Base-by-base conservation (phyloP, 192 early-diverging fungal species). In the Gigaspora rosea region DNA sequence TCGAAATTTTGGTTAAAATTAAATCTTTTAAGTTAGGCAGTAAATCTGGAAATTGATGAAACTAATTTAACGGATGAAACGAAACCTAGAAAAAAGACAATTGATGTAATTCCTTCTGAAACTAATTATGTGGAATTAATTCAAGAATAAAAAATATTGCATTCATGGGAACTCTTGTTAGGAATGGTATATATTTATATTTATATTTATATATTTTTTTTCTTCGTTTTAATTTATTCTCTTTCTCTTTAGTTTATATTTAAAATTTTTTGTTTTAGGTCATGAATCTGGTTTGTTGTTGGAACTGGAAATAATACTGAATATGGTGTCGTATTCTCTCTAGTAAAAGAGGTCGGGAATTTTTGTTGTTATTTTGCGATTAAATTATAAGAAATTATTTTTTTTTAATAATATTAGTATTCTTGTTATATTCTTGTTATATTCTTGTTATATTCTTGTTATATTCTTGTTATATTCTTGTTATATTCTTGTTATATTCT, bases 161-260 rank as follows among this genome's bases (percentile, higher is more conserved):
- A 1, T 97, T 95, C 69, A 98, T 97, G 95, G 97, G 97, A 27
- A 97, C 97, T 16, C 80, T 97, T 48, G 93, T 97, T 33, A 87
- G 91, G 71, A 92, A 93, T 77, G 97, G 91, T 89, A 71, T 50
- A 75, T 4, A 70, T 47, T 57, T 22, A 27, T 27, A 27, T 18
- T 5, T 66, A 13, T 35, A 35, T 41, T n/a, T n/a, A 41, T 66
- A 0, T 46, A 66, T 66, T n/a, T n/a, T n/a, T n/a, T n/a, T n/a
- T n/a, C n/a, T n/a, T n/a, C n/a, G n/a, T n/a, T n/a, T n/a, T n/a
- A n/a, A n/a, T n/a, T n/a, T n/a, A n/a, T n/a, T 12, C 12, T 11
- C 15, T 63, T 63, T 13, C 12, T 47, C 15, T 70, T 51, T 52
- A 46, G 16, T 35, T 35, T 56, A 16, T 41, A 57, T 58, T 69